Percentiles rank a stretch among this genome's conserved stretches.
These are phyloP conservation scores for Lepidium africanum DNA, from an alignment of 345 rosid species.

Conservation along the genomic window DNA sequence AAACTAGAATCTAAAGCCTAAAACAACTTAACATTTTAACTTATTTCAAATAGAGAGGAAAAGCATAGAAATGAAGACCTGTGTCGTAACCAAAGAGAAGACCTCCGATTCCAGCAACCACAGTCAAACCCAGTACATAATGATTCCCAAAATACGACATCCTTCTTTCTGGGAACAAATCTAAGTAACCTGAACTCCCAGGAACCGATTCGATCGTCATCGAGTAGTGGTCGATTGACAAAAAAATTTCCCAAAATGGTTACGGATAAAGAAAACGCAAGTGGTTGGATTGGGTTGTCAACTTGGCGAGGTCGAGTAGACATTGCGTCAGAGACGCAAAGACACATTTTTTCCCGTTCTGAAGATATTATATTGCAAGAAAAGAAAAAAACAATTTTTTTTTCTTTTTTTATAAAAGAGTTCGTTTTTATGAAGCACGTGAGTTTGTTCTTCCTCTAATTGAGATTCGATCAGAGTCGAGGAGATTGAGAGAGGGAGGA, in stretches of 20 bases:
- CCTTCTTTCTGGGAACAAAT: constrained; percentile 80
- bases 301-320: too few relatives aligned
- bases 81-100: constrained; percentile 94
- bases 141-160: constrained; percentile 73
- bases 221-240: background rate
- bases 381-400: too few relatives aligned
- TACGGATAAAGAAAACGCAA: too few relatives aligned
- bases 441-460: background rate
- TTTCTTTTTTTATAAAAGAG: too few relatives aligned
- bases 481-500: background rate
- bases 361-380: too few relatives aligned
- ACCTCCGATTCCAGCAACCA: constrained; percentile 90
- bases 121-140: constrained; percentile 63
- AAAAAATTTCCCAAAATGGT: too few relatives aligned
- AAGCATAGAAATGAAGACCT: constrained; percentile 38
- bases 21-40: background rate
- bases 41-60: too few relatives aligned
- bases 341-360: too few relatives aligned
- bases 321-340: too few relatives aligned
- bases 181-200: constrained; percentile 94
- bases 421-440: background rate
- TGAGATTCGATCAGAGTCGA: background rate
- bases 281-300: too few relatives aligned
- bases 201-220: constrained; percentile 60
- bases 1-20: background rate